A percentile compares a stretch with the other conserved stretches of the same genome.
phyloP scores from a whole-genome alignment of 2,329 filamentous ascomycete genomes.

The Fusarium continuum region DNA sequence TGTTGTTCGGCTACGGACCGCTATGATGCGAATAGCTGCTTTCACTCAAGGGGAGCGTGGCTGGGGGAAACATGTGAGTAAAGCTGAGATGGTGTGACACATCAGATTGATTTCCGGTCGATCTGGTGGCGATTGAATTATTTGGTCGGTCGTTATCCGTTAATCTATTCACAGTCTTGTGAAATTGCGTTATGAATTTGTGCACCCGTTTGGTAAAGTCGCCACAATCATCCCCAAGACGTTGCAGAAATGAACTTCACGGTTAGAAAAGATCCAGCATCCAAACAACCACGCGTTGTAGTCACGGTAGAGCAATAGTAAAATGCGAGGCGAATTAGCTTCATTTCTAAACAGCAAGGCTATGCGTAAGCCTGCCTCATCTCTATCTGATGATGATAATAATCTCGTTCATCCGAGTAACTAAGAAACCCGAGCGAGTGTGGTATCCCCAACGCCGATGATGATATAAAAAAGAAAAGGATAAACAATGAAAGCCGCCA shows the following conservation, averaged over 20 bases:
- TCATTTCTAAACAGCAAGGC: constrained; percentile 42
- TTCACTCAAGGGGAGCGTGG: background rate
- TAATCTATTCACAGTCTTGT: background rate
- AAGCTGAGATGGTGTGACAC: background rate
- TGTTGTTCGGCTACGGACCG: background rate
- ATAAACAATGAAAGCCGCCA: constrained; percentile 22
- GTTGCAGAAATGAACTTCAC: background rate
- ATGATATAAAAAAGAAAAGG: constrained; percentile 31
- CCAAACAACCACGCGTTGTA: too few relatives aligned
- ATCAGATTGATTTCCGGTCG: background rate
- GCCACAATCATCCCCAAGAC: too few relatives aligned
- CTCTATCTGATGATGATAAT: constrained; percentile 33
- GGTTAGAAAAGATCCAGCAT: background rate
- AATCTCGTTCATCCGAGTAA: constrained; percentile 13
- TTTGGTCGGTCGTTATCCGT: background rate
- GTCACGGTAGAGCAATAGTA: too few relatives aligned
- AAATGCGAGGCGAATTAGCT: constrained; percentile 48
- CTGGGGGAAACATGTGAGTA: background rate
- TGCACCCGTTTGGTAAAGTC: background rate
- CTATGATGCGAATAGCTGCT: background rate
- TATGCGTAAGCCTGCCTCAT: constrained; percentile 19
- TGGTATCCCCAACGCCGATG: constrained; percentile 42
- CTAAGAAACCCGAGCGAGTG: constrained; percentile 38
- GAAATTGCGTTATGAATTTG: background rate
- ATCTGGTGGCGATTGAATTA: background rate